Evolutionary conservation across 1,284 basidiomycete genomes (phyloP).

Genomic region (Papiliotrema laurentii): DNA sequence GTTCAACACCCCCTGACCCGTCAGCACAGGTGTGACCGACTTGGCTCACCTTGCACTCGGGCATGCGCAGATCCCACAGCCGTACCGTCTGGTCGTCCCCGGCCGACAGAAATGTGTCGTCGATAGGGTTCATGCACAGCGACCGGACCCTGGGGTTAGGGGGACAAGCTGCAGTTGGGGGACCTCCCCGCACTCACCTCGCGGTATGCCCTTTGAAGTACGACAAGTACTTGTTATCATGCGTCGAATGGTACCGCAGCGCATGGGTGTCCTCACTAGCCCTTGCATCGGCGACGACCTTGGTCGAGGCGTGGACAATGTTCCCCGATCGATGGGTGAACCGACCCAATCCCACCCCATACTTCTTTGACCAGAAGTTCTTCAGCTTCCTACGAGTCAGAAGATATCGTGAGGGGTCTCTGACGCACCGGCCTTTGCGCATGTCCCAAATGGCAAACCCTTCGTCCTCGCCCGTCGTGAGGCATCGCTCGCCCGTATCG

Average conservation of each 20-base stretch:
- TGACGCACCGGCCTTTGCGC: conserved; percentile 83
- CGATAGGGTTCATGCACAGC: conserved; percentile 83
- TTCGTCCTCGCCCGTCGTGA: conserved; percentile 92
- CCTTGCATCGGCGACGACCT: conserved; percentile 53
- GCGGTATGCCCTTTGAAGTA: conserved; percentile 94
- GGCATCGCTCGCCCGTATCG: conserved; percentile 75
- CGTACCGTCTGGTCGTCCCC: conserved; percentile 93
- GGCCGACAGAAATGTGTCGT: conserved; percentile 93
- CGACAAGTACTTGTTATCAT: conserved; percentile 92
- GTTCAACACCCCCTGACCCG: conserved; percentile 48
- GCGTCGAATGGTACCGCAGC: conserved; percentile 87
- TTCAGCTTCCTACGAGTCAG: conserved; percentile 57
- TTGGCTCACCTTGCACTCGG: conserved; percentile 58
- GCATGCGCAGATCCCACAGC: conserved; percentile 86
- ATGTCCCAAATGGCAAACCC: conserved; percentile 84
- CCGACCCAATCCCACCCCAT: conserved; percentile 87
- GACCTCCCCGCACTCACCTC: conserved; percentile 43
- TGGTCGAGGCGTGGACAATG: conserved; percentile 88
- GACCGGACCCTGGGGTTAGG: conserved; percentile 64
- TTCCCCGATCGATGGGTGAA: conserved; percentile 87
- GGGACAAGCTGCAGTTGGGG: not conserved
- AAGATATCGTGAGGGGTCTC: conserved; percentile 1
- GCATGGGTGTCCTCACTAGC: conserved; percentile 65
- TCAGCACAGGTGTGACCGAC: not conserved
- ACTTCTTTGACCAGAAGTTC: conserved; percentile 87